Conservation (phyloP, 805 yeast genomes). For the Maudiozyma saulgeensis region DNA sequence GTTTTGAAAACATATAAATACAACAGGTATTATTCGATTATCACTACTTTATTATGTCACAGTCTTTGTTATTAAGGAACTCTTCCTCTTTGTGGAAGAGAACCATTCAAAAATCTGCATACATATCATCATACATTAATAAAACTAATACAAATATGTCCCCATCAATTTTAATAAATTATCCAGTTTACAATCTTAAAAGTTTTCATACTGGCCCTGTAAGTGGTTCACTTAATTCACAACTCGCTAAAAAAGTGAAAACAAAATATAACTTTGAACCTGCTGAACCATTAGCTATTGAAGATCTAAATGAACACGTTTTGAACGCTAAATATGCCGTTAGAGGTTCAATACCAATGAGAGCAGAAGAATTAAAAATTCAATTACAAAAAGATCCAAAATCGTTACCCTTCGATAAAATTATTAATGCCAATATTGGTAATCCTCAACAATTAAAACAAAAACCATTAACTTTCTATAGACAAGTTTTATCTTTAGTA, state of each 20-base stretch:
- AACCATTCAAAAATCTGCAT: background rate
- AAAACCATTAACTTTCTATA: slow-evolving; percentile 86
- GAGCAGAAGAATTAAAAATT: slow-evolving; percentile 74
- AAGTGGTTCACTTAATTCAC: background rate
- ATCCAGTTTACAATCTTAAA: background rate
- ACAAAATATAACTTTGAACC: slow-evolving; percentile 15
- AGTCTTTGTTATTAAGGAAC: background rate
- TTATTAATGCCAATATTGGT: slow-evolving; percentile 90
- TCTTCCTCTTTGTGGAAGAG: background rate
- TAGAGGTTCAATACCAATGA: slow-evolving; percentile 85
- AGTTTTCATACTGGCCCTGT: background rate
- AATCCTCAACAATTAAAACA: slow-evolving; percentile 97
- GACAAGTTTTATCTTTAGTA: slow-evolving; percentile 78
- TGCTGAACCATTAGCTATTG: slow-evolving; percentile 32
- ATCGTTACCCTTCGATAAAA: slow-evolving; percentile 63
- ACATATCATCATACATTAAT: background rate
- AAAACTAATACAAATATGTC: background rate
- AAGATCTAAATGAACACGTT: slow-evolving; percentile 63
- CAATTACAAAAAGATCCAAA: slow-evolving; percentile 46
- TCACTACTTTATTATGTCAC: background rate
- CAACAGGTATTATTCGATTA: background rate
- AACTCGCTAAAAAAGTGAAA: background rate
- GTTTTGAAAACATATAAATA: background rate
- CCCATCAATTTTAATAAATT: background rate
- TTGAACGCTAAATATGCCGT: slow-evolving; percentile 91